phyloP scores from a whole-genome alignment of 164 flowering plant genomes.

The Brasenia schreberi region DNA sequence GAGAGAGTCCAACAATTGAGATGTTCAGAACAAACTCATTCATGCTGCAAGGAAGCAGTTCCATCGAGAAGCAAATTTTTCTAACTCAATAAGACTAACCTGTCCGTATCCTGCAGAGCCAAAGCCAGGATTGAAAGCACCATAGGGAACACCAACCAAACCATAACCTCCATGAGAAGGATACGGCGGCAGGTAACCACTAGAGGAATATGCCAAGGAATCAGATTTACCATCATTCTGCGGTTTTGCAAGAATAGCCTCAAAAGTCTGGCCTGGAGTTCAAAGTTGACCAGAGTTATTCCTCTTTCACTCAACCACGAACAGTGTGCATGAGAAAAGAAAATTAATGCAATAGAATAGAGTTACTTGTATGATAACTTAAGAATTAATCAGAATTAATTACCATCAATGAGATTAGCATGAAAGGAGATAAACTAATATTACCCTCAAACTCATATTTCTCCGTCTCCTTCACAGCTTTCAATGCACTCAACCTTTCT shows the following conservation, averaged over 20 bases:
- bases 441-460: constrained; percentile 88
- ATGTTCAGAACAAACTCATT: neutral
- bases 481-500: constrained; percentile 83
- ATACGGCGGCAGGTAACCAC: constrained; percentile 32
- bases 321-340: neutral
- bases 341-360: neutral
- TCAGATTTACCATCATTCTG: constrained; percentile 73
- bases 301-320: too few species aligned
- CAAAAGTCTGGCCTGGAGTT: constrained; percentile 68
- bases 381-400: neutral
- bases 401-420: neutral
- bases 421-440: neutral
- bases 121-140: constrained; percentile 44
- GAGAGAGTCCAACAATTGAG: neutral
- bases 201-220: constrained; percentile 23
- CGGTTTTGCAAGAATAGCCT: constrained; percentile 88
- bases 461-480: constrained; percentile 89
- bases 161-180: constrained; percentile 46
- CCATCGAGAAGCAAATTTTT: neutral
- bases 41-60: neutral
- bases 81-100: constrained; percentile 16
- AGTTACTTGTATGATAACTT: neutral
- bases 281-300: neutral
- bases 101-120: constrained; percentile 56
- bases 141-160: constrained; percentile 56